phyloP scores from a whole-genome alignment of 2,329 filamentous ascomycete genomes.

The Alternaria metachromatica region DNA sequence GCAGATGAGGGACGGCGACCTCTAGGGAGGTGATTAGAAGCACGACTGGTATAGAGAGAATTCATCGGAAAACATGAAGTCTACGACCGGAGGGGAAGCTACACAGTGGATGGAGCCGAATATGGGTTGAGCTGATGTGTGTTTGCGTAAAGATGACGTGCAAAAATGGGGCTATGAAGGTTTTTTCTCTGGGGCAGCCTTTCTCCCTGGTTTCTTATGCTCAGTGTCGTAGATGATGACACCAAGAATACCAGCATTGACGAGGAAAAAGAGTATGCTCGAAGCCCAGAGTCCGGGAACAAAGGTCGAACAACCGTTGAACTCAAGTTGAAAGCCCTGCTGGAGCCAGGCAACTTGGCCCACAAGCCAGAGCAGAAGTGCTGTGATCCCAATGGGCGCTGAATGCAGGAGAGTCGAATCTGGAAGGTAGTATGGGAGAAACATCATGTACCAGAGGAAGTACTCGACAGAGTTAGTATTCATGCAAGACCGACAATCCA shows the following conservation, averaged over 20 bases:
- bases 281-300: slow-evolving; percentile 81
- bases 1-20: not conserved
- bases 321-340: slow-evolving; percentile 59
- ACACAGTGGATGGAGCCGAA: not conserved
- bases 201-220: not conserved
- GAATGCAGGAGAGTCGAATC: slow-evolving; percentile 72
- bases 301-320: slow-evolving; percentile 80
- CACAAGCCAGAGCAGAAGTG: slow-evolving; percentile 74
- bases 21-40: not conserved
- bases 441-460: slow-evolving; percentile 97
- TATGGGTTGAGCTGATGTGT: not conserved
- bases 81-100: not conserved
- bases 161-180: not conserved
- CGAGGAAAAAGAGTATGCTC: slow-evolving; percentile 78
- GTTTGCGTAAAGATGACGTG: not conserved
- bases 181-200: not conserved
- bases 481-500: not conserved
- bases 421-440: slow-evolving; percentile 90
- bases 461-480: slow-evolving; percentile 65
- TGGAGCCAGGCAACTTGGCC: slow-evolving; percentile 68
- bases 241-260: slow-evolving; percentile 88
- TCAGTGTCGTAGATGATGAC: slow-evolving; percentile 72
- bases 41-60: not conserved
- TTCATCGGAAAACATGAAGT: not conserved
- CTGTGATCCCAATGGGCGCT: slow-evolving; percentile 67